Percentiles rank a stretch among this genome's conserved stretches.
phyloP scores from a whole-genome alignment of 169 alveolate genomes.

The Cryptosporidium parvum region DNA sequence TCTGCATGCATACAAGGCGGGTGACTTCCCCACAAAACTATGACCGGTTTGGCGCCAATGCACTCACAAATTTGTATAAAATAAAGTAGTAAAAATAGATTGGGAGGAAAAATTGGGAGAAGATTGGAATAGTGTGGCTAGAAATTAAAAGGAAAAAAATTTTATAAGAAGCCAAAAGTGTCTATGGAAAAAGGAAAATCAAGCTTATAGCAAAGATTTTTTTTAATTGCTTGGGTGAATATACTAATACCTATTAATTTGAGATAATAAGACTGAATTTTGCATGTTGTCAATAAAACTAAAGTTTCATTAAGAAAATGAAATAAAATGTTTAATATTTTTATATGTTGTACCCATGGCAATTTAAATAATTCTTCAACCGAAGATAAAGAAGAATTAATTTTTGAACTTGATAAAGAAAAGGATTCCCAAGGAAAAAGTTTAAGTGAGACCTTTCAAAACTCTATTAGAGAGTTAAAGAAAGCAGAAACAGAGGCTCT shows the following conservation, averaged over 20 bases:
- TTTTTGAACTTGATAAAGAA: background rate
- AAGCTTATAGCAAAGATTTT: no score
- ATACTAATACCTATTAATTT: background rate
- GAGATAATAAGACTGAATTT: background rate
- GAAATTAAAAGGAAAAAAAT: background rate
- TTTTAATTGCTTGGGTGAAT: no score
- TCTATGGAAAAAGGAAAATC: background rate
- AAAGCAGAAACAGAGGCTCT: conserved; percentile 46
- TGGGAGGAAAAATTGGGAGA: conserved; percentile 28
- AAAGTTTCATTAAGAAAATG: background rate
- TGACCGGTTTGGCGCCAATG: conserved; percentile 51
- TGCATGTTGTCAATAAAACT: background rate
- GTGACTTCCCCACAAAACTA: conserved; percentile 30
- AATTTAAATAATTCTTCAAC: background rate
- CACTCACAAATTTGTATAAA: conserved; percentile 24
- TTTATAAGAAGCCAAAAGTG: background rate
- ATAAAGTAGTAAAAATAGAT: background rate
- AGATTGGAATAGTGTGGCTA: background rate
- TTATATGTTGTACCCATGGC: conserved; percentile 13
- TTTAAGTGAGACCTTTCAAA: background rate
- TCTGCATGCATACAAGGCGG: conserved; percentile 4
- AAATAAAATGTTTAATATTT: conserved; percentile 5
- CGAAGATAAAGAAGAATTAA: background rate
- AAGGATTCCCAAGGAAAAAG: background rate
- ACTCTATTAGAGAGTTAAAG: conserved; percentile 9